phyloP scores from a whole-genome alignment of 139 green algal species.

The Monoraphidium neglectum region DNA sequence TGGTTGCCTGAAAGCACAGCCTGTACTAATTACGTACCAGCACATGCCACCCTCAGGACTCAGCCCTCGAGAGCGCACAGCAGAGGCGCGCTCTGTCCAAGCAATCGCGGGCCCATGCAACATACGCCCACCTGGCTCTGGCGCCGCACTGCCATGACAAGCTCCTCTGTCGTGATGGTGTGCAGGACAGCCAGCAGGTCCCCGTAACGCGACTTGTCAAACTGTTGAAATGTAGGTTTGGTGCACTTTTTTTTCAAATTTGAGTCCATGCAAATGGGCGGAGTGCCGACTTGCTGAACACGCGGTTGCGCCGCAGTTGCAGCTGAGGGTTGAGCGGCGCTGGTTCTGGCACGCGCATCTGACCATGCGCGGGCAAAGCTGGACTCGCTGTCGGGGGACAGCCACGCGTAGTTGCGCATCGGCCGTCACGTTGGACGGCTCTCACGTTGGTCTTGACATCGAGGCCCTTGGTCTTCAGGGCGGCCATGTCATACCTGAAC shows the following conservation, averaged over 20 bases:
- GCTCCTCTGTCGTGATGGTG: conserved; percentile 82
- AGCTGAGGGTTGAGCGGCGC: too few species aligned
- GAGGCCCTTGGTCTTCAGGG: conserved; percentile 79
- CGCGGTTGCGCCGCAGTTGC: too few species aligned
- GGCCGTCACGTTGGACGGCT: too few species aligned
- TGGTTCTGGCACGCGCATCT: too few species aligned
- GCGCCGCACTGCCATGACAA: conserved; percentile 90
- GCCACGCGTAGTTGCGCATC: too few species aligned
- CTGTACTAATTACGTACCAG: not conserved
- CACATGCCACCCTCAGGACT: not conserved
- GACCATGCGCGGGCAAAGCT: too few species aligned
- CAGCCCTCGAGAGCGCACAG: not conserved
- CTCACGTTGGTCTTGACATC: conserved; percentile 63
- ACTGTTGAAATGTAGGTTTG: not conserved
- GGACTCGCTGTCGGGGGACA: too few species aligned
- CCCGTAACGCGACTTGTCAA: conserved; percentile 61
- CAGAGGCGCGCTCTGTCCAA: not conserved
- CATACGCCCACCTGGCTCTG: conserved; percentile 53
- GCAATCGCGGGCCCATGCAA: not conserved
- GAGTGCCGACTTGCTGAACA: too few species aligned
- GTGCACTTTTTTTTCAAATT: not conserved
- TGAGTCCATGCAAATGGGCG: not conserved
- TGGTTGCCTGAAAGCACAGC: not conserved
- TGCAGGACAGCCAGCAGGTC: conserved; percentile 76
- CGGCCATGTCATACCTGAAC: conserved; percentile 79